These are phyloP conservation scores for Misopates orontium DNA, from an alignment of 257 asterid genomes.

Conservation along the genomic window DNA sequence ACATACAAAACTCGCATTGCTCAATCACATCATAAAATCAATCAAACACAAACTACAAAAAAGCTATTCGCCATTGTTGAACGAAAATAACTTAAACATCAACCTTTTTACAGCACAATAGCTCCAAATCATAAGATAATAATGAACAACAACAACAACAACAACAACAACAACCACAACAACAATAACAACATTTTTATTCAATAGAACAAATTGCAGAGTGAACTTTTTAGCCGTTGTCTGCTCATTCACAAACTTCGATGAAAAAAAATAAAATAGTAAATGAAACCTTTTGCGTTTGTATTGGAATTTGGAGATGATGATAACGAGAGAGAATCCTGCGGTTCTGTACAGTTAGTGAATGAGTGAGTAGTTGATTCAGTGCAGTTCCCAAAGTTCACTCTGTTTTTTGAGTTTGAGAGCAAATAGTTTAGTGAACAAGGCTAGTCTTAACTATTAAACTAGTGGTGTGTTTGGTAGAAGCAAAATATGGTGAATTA, in stretches of 20 bases:
- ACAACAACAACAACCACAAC: no score
- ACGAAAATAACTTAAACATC: slow-evolving; percentile 1
- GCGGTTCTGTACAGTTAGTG: slow-evolving; percentile 18
- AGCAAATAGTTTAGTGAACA: neutral
- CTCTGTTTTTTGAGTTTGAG: slow-evolving; percentile 10
- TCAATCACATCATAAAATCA: slow-evolving; percentile 19
- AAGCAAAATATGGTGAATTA: neutral
- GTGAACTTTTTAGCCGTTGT: neutral
- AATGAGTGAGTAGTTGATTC: slow-evolving; percentile 10
- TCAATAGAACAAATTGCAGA: no score
- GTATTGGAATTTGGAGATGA: neutral
- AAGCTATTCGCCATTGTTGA: slow-evolving; percentile 3
- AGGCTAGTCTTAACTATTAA: no score
- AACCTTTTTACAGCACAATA: no score
- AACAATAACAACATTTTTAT: no score
- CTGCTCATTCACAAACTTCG: slow-evolving; percentile 16
- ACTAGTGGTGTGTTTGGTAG: slow-evolving; percentile 21
- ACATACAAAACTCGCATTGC: neutral
- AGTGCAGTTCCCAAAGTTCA: slow-evolving; percentile 40
- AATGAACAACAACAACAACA: neutral
- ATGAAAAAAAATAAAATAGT: slow-evolving; percentile 21
- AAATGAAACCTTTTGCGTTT: slow-evolving; percentile 10
- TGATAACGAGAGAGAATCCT: slow-evolving; percentile 19
- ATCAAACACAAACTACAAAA: no score
- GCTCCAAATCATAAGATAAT: neutral